A percentile compares a stretch with the other conserved stretches of the same genome.
phyloP scores from a whole-genome alignment of 2,329 filamentous ascomycete species.

The Neurospora sp. region DNA sequence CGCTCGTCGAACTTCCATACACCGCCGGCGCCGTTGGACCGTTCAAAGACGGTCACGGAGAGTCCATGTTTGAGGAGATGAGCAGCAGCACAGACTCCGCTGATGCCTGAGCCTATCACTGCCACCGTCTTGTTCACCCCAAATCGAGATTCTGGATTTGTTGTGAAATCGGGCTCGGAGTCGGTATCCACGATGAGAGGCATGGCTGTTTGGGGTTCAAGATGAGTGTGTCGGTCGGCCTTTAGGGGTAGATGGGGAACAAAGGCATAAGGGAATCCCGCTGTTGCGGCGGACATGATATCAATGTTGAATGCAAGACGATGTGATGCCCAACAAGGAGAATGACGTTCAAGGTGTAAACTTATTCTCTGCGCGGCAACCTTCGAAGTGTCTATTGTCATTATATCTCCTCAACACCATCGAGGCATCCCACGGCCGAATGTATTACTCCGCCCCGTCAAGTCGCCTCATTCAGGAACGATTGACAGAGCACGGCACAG shows the following conservation, averaged over 20 bases:
- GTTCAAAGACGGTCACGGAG: slow-evolving; percentile 29
- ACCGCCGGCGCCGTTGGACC: slow-evolving; percentile 24
- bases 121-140: slow-evolving; percentile 20
- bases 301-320: neutral
- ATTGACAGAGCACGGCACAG: neutral
- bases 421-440: neutral
- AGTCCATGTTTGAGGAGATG: slow-evolving; percentile 27
- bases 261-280: neutral
- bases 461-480: neutral
- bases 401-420: neutral
- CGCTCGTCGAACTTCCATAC: slow-evolving; percentile 30
- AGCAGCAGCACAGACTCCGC: slow-evolving; percentile 28
- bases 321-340: neutral
- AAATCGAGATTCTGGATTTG: slow-evolving; percentile 1
- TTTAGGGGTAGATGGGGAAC: neutral
- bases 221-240: neutral
- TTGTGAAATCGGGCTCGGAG: neutral
- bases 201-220: neutral
- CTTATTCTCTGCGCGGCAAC: neutral
- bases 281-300: neutral
- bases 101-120: slow-evolving; percentile 31
- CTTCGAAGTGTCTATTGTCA: neutral
- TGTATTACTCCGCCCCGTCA: neutral
- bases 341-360: neutral
- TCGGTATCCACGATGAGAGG: neutral